A percentile compares a stretch with the other conserved stretches of the same genome.
Conservation (phyloP, 2,329 filamentous ascomycete genomes). For the Zymoseptoria pseudotritici region DNA sequence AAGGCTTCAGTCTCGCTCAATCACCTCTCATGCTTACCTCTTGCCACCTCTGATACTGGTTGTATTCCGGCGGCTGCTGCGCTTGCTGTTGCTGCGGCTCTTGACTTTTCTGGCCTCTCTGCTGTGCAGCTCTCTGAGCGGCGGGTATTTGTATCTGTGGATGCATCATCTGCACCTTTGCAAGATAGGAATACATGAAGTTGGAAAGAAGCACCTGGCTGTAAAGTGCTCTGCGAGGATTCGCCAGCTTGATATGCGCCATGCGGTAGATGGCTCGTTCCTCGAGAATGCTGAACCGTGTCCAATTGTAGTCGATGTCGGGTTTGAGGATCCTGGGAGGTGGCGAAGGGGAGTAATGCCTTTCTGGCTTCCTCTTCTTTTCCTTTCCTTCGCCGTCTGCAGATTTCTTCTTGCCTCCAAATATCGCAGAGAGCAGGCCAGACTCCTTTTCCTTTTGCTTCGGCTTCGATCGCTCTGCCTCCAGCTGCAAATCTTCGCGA, state of each 20-base stretch:
- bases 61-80: conserved; percentile 26
- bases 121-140: conserved; percentile 47
- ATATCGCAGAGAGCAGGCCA: conserved; percentile 86
- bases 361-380: conserved; percentile 57
- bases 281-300: conserved; percentile 86
- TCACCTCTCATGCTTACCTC: conserved; percentile 25
- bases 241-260: conserved; percentile 98
- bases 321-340: conserved; percentile 64
- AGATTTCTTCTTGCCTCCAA: conserved; percentile 68
- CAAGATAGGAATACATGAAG: conserved; percentile 99
- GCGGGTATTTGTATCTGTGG: conserved; percentile 85
- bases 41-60: conserved; percentile 32
- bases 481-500: conserved; percentile 64
- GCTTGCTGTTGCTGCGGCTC: conserved; percentile 14
- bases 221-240: conserved; percentile 81
- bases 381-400: conserved; percentile 61
- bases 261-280: conserved; percentile 97
- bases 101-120: conserved; percentile 30
- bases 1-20: not conserved
- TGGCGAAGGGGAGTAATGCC: conserved; percentile 67
- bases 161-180: conserved; percentile 98
- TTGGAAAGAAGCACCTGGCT: conserved; percentile 96
- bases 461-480: conserved; percentile 78
- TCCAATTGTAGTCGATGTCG: conserved; percentile 94
- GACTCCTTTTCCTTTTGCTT: conserved; percentile 61